Conservation (phyloP, 208 protist species). For the Leptomonas seymouri region DNA sequence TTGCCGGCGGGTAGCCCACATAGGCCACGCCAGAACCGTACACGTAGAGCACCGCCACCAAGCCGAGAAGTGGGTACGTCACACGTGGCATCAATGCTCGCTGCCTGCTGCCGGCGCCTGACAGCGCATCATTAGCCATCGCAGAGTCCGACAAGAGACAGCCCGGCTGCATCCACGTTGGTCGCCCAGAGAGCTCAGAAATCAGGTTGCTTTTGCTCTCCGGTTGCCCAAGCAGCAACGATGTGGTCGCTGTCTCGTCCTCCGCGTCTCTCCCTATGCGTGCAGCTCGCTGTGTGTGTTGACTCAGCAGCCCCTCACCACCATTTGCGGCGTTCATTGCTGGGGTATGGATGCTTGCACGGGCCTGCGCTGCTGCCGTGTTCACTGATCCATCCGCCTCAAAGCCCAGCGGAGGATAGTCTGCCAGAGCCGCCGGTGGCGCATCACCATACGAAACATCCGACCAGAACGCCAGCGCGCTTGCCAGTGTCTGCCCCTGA, state of each 20-base stretch:
- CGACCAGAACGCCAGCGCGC: constrained; percentile 64
- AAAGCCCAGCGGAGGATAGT: constrained; percentile 39
- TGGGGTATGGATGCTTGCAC: not conserved
- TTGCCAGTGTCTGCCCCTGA: constrained; percentile 67
- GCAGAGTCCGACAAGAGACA: not conserved
- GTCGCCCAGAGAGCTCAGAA: not conserved
- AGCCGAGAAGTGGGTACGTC: constrained; percentile 40
- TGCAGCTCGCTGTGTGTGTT: not conserved
- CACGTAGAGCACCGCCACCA: constrained; percentile 74
- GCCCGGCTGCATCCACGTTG: constrained; percentile 4
- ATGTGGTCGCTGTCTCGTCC: not conserved
- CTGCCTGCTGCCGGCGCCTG: not conserved
- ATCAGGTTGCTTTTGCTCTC: not conserved
- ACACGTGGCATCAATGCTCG: not conserved
- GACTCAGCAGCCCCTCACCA: constrained; percentile 6
- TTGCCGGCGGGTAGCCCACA: constrained; percentile 35
- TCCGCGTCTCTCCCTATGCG: not conserved
- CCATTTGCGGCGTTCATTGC: not conserved
- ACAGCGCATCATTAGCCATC: not conserved
- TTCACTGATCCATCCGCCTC: not conserved
- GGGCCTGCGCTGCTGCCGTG: not conserved
- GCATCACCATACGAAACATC: constrained; percentile 37
- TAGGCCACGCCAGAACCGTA: constrained; percentile 60
- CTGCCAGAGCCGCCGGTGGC: constrained; percentile 10
- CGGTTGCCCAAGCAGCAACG: constrained; percentile 5